Evolutionary conservation across 345 rosid species (phyloP).

Genomic region (Linum usitatissimum): DNA sequence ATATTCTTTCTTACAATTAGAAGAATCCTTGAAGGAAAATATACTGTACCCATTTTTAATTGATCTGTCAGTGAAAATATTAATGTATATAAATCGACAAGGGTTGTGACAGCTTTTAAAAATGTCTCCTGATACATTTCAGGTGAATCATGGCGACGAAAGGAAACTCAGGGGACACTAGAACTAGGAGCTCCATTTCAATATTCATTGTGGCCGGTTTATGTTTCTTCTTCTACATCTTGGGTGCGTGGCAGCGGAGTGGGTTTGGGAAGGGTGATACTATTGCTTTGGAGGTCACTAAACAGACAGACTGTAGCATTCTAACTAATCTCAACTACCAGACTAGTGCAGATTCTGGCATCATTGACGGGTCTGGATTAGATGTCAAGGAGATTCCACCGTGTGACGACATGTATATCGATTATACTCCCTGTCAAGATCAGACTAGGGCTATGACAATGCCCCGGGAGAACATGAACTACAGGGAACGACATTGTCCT

Average conservation of each 20-base stretch:
- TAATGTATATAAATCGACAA: neutral
- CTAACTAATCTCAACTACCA: constrained; percentile 19
- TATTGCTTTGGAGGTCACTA: constrained; percentile 13
- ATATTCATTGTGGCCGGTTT: constrained; percentile 14
- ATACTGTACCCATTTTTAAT: too few species aligned
- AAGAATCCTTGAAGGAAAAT: too few species aligned
- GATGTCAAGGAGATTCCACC: constrained; percentile 14
- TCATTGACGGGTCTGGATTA: constrained; percentile 6
- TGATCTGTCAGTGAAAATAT: too few species aligned
- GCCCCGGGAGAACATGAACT: constrained; percentile 24
- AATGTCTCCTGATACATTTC: neutral
- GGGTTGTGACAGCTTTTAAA: neutral
- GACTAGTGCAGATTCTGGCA: constrained; percentile 17
- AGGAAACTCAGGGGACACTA: constrained; percentile 19
- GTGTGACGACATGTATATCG: constrained; percentile 16
- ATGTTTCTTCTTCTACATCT: constrained; percentile 19
- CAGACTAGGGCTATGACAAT: constrained; percentile 23
- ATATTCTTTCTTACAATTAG: neutral
- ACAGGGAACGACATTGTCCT: constrained; percentile 27
- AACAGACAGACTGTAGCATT: constrained; percentile 16
- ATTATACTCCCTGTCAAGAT: constrained; percentile 27
- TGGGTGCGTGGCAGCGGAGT: constrained; percentile 26
- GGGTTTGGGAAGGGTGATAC: constrained; percentile 26
- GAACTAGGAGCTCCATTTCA: constrained; percentile 11
- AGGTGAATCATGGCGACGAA: constrained; percentile 18